phyloP scores from a whole-genome alignment of 768 basidiomycete genomes.

The Hemileccinum rubropunctum region DNA sequence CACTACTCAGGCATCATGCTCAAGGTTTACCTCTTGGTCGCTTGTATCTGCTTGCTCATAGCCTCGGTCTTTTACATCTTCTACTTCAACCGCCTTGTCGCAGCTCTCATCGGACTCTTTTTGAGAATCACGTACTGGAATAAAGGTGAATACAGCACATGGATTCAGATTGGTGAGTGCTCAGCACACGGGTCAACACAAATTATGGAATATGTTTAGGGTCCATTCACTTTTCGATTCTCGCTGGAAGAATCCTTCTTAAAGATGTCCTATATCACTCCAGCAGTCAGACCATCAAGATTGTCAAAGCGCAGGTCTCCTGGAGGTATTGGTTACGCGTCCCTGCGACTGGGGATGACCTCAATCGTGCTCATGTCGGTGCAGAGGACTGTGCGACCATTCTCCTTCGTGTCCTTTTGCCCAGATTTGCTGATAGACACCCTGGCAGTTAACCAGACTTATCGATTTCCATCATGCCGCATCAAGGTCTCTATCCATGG shows the following conservation, averaged over 20 bases:
- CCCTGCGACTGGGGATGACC: constrained; percentile 73
- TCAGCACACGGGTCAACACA: background rate
- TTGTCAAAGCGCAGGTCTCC: constrained; percentile 81
- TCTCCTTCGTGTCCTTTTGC: constrained; percentile 1
- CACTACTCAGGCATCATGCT: constrained; percentile 44
- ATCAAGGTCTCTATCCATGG: constrained; percentile 80
- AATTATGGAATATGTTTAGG: constrained; percentile 42
- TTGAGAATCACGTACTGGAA: constrained; percentile 81
- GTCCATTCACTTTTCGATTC: constrained; percentile 86
- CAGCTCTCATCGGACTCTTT: constrained; percentile 57
- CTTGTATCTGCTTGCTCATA: constrained; percentile 55
- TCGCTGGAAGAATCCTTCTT: constrained; percentile 84
- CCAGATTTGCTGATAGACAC: constrained; percentile 4
- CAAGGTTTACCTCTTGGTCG: constrained; percentile 55
- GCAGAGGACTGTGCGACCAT: constrained; percentile 52
- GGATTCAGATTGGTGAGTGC: constrained; percentile 75
- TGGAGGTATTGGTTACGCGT: constrained; percentile 94
- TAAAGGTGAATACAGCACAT: constrained; percentile 68
- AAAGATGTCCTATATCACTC: constrained; percentile 90
- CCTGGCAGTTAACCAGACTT: constrained; percentile 33
- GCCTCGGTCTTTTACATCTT: constrained; percentile 75
- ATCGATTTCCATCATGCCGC: constrained; percentile 61
- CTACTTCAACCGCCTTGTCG: constrained; percentile 88
- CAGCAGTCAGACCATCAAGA: constrained; percentile 83
- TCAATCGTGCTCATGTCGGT: constrained; percentile 44